Evolutionary conservation across 768 basidiomycete species (phyloP).

Genomic region (Phylloporus sp.): DNA sequence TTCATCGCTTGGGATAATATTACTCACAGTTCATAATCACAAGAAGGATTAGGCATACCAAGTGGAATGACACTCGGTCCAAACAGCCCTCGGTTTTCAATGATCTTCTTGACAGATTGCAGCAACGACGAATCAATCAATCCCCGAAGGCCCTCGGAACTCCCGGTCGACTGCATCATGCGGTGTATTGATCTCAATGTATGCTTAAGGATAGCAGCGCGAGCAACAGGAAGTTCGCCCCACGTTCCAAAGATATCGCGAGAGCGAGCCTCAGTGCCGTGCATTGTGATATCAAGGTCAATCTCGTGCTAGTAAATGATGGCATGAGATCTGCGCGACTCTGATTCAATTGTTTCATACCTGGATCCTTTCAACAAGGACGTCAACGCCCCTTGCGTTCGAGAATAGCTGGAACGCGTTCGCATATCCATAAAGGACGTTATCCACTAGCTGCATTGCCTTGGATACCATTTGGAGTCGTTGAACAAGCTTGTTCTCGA

Average conservation of each 20-base stretch:
- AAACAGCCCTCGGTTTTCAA: conserved; percentile 77
- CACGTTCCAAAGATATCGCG: conserved; percentile 50
- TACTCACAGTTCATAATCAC: background rate
- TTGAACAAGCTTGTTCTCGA: conserved; percentile 69
- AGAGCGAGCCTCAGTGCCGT: conserved; percentile 40
- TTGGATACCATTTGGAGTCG: conserved; percentile 80
- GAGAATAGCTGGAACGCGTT: conserved; percentile 88
- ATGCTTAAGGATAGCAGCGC: conserved; percentile 83
- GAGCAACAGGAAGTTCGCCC: conserved; percentile 63
- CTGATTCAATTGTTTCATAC: conserved; percentile 40
- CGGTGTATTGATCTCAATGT: conserved; percentile 89
- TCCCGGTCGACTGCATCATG: conserved; percentile 96
- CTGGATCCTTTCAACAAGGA: conserved; percentile 83
- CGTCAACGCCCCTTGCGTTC: conserved; percentile 77
- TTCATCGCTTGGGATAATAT: conserved; percentile 59
- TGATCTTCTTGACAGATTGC: conserved; percentile 82
- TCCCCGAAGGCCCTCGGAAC: conserved; percentile 90
- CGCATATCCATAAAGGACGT: conserved; percentile 83
- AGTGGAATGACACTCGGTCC: conserved; percentile 84
- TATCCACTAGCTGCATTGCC: conserved; percentile 89
- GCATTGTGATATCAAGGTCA: conserved; percentile 58
- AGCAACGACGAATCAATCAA: conserved; percentile 88
- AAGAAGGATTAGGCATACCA: conserved; percentile 45
- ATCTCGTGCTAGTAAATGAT: conserved; percentile 54
- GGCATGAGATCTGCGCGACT: conserved; percentile 9